Percentiles rank a stretch among this genome's conserved stretches.
phyloP scores from a whole-genome alignment of 2,329 filamentous ascomycete genomes.

The Colletotrichum agaves region DNA sequence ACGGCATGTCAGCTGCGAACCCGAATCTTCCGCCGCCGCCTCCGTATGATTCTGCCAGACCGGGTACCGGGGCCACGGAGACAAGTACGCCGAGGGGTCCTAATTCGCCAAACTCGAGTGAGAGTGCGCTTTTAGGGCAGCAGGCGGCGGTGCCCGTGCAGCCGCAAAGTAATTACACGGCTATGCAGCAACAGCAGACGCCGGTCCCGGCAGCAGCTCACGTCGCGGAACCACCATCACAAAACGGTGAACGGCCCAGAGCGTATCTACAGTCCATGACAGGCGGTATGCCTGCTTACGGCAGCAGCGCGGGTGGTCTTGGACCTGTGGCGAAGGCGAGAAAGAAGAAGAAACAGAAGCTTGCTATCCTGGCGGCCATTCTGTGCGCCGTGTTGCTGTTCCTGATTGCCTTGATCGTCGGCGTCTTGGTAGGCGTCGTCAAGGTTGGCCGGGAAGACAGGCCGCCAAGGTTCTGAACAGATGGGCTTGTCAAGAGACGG shows the following conservation, averaged over 20 bases:
- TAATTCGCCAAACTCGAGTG: constrained; percentile 17
- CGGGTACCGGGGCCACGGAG: constrained; percentile 9
- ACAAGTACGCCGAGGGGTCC: constrained; percentile 21
- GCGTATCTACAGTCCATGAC: constrained; percentile 33
- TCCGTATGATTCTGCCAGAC: constrained; percentile 31
- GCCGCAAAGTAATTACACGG: not conserved
- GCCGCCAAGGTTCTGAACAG: not conserved
- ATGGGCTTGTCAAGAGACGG: not conserved
- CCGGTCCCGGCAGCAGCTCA: constrained; percentile 21
- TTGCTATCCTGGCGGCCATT: constrained; percentile 20
- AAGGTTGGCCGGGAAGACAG: constrained; percentile 25
- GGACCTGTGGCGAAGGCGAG: constrained; percentile 34
- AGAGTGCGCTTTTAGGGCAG: constrained; percentile 20
- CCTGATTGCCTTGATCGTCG: constrained; percentile 36
- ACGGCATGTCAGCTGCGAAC: constrained; percentile 34
- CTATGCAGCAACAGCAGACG: not conserved
- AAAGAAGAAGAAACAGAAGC: constrained; percentile 33
- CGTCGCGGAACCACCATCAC: not conserved
- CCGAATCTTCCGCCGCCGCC: constrained; percentile 39
- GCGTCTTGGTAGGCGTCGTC: constrained; percentile 33
- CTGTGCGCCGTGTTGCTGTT: constrained; percentile 34
- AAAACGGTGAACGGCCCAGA: constrained; percentile 2
- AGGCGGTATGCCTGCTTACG: constrained; percentile 33
- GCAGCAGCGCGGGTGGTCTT: constrained; percentile 21
- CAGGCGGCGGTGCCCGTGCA: constrained; percentile 2